Conservation (phyloP, 2,329 filamentous ascomycete species). For the Nemania sp. region DNA sequence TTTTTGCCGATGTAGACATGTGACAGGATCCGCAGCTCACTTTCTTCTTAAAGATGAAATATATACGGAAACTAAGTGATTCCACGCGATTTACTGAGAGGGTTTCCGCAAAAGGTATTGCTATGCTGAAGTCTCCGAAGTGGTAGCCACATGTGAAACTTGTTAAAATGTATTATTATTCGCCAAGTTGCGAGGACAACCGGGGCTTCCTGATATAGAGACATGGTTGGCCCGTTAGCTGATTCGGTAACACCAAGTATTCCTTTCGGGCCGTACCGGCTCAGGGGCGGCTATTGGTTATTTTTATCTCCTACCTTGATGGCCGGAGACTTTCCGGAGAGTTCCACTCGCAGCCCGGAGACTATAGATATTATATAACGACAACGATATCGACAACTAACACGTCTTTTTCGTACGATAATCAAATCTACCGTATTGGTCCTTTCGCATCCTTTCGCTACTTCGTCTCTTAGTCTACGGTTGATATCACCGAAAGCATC, state of each 20-base stretch:
- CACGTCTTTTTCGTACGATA: background rate
- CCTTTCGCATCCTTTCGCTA: background rate
- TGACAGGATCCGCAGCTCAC: too few species aligned
- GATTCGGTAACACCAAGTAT: background rate
- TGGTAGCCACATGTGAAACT: too few species aligned
- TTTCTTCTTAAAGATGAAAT: too few species aligned
- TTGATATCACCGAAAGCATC: background rate
- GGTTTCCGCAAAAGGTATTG: too few species aligned
- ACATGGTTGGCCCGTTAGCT: background rate
- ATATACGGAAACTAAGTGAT: too few species aligned
- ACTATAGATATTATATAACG: slow-evolving; percentile 4
- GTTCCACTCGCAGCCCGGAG: background rate
- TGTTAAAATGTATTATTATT: too few species aligned
- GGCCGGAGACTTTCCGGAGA: slow-evolving; percentile 36
- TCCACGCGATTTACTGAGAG: too few species aligned
- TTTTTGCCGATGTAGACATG: too few species aligned
- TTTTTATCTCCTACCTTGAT: background rate
- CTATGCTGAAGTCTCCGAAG: too few species aligned
- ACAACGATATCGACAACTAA: background rate
- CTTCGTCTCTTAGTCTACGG: background rate
- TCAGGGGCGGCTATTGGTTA: background rate
- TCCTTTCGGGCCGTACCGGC: background rate
- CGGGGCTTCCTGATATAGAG: too few species aligned
- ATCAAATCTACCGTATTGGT: background rate
- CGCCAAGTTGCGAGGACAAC: too few species aligned